phyloP scores from a whole-genome alignment of 352 stramenopile genomes.

The Phytophthora pluvialis region DNA sequence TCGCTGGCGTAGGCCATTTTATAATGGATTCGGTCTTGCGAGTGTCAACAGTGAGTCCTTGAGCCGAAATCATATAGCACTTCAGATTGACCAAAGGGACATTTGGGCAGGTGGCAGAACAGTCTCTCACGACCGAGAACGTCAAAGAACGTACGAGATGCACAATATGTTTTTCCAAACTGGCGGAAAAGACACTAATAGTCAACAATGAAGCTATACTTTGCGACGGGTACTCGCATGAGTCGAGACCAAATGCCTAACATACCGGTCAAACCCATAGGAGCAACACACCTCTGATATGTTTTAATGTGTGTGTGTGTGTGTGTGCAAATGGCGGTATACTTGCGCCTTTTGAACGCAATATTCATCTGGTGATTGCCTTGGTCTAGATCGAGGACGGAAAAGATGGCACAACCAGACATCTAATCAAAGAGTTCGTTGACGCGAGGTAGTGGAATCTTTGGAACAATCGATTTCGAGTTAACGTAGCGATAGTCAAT shows the following conservation, averaged over 20 bases:
- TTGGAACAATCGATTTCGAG: conserved; percentile 11
- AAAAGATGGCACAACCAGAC: conserved; percentile 21
- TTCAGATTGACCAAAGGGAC: conserved; percentile 20
- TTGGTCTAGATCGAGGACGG: conserved; percentile 36
- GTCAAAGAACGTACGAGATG: conserved; percentile 28
- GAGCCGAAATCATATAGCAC: conserved; percentile 35
- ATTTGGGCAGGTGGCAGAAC: conserved; percentile 27
- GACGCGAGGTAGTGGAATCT: conserved; percentile 25
- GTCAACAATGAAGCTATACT: conserved; percentile 43
- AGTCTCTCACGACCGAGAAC: conserved; percentile 30
- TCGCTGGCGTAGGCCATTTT: conserved; percentile 5
- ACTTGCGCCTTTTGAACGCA: conserved; percentile 16
- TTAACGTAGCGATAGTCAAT: conserved; percentile 31
- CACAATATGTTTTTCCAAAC: conserved; percentile 18
- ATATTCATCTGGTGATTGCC: conserved; percentile 44
- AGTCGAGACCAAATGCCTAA: conserved; percentile 45
- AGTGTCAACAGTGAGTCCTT: conserved; percentile 29
- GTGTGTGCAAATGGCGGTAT: conserved; percentile 48
- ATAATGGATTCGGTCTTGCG: conserved; percentile 35
- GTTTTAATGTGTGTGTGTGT: conserved; percentile 40
- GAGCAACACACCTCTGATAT: conserved; percentile 52
- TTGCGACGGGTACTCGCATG: conserved; percentile 41
- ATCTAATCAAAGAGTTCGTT: conserved; percentile 28
- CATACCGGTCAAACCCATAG: conserved; percentile 50
- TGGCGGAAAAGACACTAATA: conserved; percentile 44